Evolutionary conservation across 164 flowering plant species (phyloP), one percentile per base, ranked within the genome.

Genomic region (Umbellularia californica): DNA sequence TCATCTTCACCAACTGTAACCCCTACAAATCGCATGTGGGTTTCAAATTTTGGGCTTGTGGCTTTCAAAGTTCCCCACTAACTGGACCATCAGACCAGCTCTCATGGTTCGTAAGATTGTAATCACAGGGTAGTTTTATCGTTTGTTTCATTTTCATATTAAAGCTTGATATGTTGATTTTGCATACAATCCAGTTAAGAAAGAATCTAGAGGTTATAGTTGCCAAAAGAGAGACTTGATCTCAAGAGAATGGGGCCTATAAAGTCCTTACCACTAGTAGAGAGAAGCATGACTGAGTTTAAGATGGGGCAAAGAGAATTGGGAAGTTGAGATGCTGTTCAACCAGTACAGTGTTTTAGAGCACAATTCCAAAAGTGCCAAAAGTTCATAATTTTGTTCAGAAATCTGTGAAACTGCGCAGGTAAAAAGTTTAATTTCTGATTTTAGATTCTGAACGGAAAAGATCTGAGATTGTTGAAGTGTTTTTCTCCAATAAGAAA

Each of bases 151-250:
- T 55, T 55, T 15, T 11, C 60, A 65, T 82, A 65, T 82, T 65
- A 66, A 74, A 74, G 72, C 78, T 85, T 81, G 73, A 77, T 78
- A 72, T 79, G 60, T 80, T 86, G 86, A 73, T 76, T 81, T 82
- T 84, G 82, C 84, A 66, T 83, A 86, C 81, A 70, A 82, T 93
- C 94, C 98, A 90, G 98, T 90, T 83, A 87, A 85, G 77, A 88
- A 86, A 86, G 89, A 85, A 84, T 78, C 69, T 85, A 90, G 82
- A 91, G 92, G 84, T 82, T 87, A 83, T 85, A 90, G 84, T 85
- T 92, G 89, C 85, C 83, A 83, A 94, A 90, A 86, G 91, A 85
- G 87, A 68, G 87, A 81, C 79, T 71, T 73, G 80, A 70, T 85
- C 85, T 78, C 78, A 86, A 82, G 83, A 83, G 86, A 24, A 77